Evolutionary conservation across 2,329 filamentous ascomycete species (phyloP).

Genomic region (Monilinia polystroma): DNA sequence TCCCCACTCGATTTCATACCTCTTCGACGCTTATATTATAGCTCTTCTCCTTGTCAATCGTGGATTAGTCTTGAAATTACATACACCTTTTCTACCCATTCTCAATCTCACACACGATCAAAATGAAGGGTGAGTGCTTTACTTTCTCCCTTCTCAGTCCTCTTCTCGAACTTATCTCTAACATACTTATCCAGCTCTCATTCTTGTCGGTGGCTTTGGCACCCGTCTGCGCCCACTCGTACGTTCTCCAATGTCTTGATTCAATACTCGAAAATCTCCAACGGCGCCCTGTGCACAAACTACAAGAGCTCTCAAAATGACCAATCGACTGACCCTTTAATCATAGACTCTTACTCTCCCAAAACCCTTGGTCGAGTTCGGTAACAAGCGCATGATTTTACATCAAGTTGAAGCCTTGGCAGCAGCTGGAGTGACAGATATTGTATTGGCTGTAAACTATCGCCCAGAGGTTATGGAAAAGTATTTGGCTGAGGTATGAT

Average conservation of each 20-base stretch:
- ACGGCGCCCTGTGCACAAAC: slow-evolving; percentile 23
- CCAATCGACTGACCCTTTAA: slow-evolving; percentile 33
- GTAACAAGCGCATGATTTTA: slow-evolving; percentile 98
- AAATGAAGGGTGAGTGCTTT: slow-evolving; percentile 39
- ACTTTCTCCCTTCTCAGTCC: not conserved
- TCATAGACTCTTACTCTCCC: slow-evolving; percentile 87
- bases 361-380: slow-evolving; percentile 97
- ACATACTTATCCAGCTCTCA: slow-evolving; percentile 65
- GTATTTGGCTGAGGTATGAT: slow-evolving; percentile 77
- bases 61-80: slow-evolving; percentile 24
- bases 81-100: slow-evolving; percentile 25
- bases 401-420: slow-evolving; percentile 96
- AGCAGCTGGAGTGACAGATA: slow-evolving; percentile 90
- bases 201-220: slow-evolving; percentile 98
- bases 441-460: slow-evolving; percentile 98
- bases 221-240: slow-evolving; percentile 95
- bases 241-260: slow-evolving; percentile 45
- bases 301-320: slow-evolving; percentile 24
- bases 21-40: not conserved
- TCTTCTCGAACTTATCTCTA: slow-evolving; percentile 26
- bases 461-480: slow-evolving; percentile 96
- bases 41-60: slow-evolving; percentile 19
- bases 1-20: not conserved
- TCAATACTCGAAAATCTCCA: slow-evolving; percentile 27
- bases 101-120: slow-evolving; percentile 25